Percentiles rank a stretch among this genome's conserved stretches.
Evolutionary conservation across 306 rosid genomes (phyloP).

Genomic region (Cicer cuneatum): DNA sequence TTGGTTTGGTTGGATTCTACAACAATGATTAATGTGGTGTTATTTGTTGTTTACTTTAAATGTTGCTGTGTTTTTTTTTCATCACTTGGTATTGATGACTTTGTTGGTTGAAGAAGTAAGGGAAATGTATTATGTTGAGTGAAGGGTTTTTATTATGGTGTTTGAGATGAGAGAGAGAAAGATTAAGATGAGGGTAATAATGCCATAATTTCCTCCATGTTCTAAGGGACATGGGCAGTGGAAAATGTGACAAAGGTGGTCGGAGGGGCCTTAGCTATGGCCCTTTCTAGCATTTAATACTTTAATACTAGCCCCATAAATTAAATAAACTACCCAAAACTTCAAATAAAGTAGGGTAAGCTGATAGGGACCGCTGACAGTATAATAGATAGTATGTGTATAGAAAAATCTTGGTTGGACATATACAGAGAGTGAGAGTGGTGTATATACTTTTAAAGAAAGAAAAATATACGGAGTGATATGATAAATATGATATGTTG

Average conservation of each 20-base stretch:
- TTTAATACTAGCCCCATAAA: conserved; percentile 38
- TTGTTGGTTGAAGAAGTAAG: conserved; percentile 57
- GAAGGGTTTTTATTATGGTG: conserved; percentile 48
- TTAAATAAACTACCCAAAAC: conserved; percentile 36
- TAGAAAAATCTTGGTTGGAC: neutral
- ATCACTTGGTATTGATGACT: conserved; percentile 47
- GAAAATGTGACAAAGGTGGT: conserved; percentile 71
- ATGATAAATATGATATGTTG: too few relatives aligned
- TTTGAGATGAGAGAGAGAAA: conserved; percentile 44
- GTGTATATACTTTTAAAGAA: too few relatives aligned
- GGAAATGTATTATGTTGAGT: conserved; percentile 44
- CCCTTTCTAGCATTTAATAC: conserved; percentile 59
- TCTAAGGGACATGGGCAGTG: conserved; percentile 78
- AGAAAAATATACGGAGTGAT: too few relatives aligned
- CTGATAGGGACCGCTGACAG: conserved; percentile 1
- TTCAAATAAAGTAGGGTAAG: conserved; percentile 6
- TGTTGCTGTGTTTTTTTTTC: conserved; percentile 42
- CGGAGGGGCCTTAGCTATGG: conserved; percentile 61
- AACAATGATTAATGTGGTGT: conserved; percentile 57
- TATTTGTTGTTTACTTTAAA: conserved; percentile 40
- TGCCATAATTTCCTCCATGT: conserved; percentile 98
- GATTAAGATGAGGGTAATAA: conserved; percentile 42
- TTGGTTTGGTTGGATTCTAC: conserved; percentile 52
- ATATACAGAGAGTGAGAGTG: too few relatives aligned
- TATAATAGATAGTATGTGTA: neutral